phyloP scores from a whole-genome alignment of 345 rosid genomes.

The Dimocarpus longan region DNA sequence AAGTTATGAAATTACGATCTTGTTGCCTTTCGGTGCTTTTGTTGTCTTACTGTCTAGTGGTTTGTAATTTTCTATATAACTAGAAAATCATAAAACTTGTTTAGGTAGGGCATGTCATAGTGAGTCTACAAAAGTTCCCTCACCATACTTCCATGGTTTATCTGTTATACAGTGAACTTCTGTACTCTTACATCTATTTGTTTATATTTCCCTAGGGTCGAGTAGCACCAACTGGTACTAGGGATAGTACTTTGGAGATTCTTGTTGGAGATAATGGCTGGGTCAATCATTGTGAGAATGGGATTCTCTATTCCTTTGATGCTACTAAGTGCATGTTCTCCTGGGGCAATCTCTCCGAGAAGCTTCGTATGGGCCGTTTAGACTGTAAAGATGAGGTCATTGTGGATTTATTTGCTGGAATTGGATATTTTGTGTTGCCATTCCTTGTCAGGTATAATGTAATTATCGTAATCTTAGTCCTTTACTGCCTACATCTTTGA shows the following conservation, averaged over 20 bases:
- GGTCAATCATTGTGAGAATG: constrained; percentile 90
- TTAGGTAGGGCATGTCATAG: not conserved
- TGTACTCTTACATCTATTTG: constrained; percentile 19
- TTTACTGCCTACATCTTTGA: constrained; percentile 3
- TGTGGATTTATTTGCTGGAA: constrained; percentile 92
- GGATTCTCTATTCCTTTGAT: constrained; percentile 83
- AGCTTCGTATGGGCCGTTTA: constrained; percentile 80
- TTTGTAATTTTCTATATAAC: not conserved
- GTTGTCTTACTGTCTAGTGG: not conserved
- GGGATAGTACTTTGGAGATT: constrained; percentile 84
- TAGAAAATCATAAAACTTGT: not conserved
- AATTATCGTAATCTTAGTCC: not conserved
- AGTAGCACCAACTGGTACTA: constrained; percentile 72
- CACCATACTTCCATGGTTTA: not conserved
- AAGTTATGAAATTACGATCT: not conserved
- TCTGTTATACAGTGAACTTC: constrained; percentile 6
- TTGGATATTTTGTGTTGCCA: constrained; percentile 86
- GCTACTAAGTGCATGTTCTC: constrained; percentile 97
- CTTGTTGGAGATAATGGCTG: constrained; percentile 86
- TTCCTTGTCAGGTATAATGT: constrained; percentile 78
- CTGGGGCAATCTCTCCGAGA: constrained; percentile 98
- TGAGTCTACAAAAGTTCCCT: not conserved
- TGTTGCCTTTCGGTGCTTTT: not conserved
- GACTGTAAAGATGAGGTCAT: constrained; percentile 66
- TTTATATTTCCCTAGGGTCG: constrained; percentile 56